phyloP scores from a whole-genome alignment of 1,284 basidiomycete genomes.

The Rhodotorula sp. region DNA sequence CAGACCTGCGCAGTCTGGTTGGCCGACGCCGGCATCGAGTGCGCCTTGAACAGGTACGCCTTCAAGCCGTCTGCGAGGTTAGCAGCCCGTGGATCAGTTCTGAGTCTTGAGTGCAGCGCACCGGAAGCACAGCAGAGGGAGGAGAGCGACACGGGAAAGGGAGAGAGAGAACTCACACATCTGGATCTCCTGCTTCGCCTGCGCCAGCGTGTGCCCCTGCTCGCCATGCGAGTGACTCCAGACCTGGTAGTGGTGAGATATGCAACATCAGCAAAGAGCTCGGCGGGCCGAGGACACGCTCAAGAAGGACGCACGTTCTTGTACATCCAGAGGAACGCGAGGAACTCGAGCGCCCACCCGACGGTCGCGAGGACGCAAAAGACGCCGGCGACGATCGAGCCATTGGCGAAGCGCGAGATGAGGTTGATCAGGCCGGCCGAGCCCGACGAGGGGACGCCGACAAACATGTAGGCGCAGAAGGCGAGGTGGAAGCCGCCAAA shows the following conservation, averaged over 20 bases:
- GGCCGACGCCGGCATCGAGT: constrained; percentile 14
- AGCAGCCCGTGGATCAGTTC: background rate
- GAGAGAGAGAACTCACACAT: constrained; percentile 21
- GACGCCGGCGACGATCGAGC: constrained; percentile 67
- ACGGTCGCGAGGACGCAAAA: constrained; percentile 76
- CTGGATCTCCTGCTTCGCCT: constrained; percentile 81
- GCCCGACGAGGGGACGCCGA: constrained; percentile 68
- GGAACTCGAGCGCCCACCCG: constrained; percentile 83
- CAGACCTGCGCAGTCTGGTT: constrained; percentile 10
- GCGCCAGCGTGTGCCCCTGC: constrained; percentile 72
- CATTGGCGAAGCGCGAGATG: constrained; percentile 50
- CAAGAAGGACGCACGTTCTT: constrained; percentile 60
- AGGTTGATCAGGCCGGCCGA: constrained; percentile 94
- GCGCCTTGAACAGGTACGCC: constrained; percentile 22
- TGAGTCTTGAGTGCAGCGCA: too few species aligned
- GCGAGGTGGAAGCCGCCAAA: constrained; percentile 91
- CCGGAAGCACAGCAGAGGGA: background rate
- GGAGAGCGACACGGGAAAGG: background rate
- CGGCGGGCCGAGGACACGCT: background rate
- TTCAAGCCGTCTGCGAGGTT: constrained; percentile 15
- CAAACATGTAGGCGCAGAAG: constrained; percentile 70
- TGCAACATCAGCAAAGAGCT: too few species aligned
- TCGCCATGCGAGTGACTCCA: constrained; percentile 74
- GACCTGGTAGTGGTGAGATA: constrained; percentile 58
- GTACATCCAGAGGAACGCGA: constrained; percentile 80